These are phyloP conservation scores for Myxozyma udenii DNA, from an alignment of 805 yeast genomes.

Conservation along the genomic window DNA sequence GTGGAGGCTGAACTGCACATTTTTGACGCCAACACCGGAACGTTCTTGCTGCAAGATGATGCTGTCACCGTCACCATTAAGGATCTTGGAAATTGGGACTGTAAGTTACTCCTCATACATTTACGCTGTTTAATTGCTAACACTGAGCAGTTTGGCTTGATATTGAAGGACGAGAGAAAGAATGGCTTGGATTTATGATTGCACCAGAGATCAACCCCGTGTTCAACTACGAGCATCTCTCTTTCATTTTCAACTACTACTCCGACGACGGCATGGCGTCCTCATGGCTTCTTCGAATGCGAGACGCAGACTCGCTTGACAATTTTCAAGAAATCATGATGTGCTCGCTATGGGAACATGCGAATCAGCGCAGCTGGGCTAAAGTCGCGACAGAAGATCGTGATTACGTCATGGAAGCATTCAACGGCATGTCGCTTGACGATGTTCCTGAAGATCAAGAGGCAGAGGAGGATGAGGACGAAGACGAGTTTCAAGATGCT, in stretches of 20 bases:
- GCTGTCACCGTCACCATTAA: conserved; percentile 42
- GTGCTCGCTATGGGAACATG: conserved; percentile 58
- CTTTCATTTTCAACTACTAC: conserved; percentile 65
- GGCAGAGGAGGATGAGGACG: conserved; percentile 40
- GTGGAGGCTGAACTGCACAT: conserved; percentile 48
- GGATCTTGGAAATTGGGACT: conserved; percentile 52
- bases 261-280: conserved; percentile 42
- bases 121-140: background rate
- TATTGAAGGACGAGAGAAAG: conserved; percentile 37
- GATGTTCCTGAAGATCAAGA: conserved; percentile 39
- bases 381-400: conserved; percentile 46
- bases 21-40: conserved; percentile 52
- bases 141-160: conserved; percentile 44
- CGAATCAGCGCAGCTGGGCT: conserved; percentile 52
- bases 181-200: conserved; percentile 44
- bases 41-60: conserved; percentile 47
- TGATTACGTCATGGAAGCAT: conserved; percentile 57
- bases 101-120: conserved; percentile 18
- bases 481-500: conserved; percentile 34
- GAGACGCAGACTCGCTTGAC: conserved; percentile 41
- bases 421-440: conserved; percentile 43
- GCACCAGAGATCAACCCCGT: conserved; percentile 58
- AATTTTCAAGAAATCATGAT: conserved; percentile 54
- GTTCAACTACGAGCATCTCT: conserved; percentile 54
- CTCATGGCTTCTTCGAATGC: conserved; percentile 65